Conservation (phyloP, 257 asterid species). For the Ajuga chamaepitys region DNA sequence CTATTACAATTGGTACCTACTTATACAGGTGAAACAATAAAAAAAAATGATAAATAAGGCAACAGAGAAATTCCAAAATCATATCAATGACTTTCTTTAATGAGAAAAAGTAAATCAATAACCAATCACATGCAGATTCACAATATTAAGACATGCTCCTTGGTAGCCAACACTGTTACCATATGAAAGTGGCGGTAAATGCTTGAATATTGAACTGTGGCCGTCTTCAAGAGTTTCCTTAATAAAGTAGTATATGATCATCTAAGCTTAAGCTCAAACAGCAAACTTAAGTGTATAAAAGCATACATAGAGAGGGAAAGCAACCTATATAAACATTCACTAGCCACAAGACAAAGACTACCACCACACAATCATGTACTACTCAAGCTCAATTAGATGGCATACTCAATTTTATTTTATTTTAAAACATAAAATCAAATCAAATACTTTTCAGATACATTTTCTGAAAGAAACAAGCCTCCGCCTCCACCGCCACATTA, state of each 20-base stretch:
- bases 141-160: too few relatives aligned
- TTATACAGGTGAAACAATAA: too few relatives aligned
- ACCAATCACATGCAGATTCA: too few relatives aligned
- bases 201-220: not conserved
- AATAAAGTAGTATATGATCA: not conserved
- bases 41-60: too few relatives aligned
- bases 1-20: too few relatives aligned
- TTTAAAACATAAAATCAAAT: too few relatives aligned
- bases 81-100: too few relatives aligned
- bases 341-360: constrained; percentile 2
- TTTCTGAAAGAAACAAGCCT: constrained; percentile 4
- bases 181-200: too few relatives aligned
- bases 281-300: not conserved
- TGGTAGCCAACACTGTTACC: too few relatives aligned
- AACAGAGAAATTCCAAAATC: too few relatives aligned
- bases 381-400: not conserved
- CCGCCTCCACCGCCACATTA: constrained; percentile 4
- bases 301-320: not conserved
- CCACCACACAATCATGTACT: not conserved
- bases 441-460: too few relatives aligned
- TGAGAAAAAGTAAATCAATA: too few relatives aligned
- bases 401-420: not conserved
- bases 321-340: not conserved
- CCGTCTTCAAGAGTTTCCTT: constrained; percentile 3
- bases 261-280: not conserved